Evolutionary conservation across 768 basidiomycete genomes (phyloP), one percentile per base, ranked within the genome.

Genomic region (Ephemerocybe angulata): DNA sequence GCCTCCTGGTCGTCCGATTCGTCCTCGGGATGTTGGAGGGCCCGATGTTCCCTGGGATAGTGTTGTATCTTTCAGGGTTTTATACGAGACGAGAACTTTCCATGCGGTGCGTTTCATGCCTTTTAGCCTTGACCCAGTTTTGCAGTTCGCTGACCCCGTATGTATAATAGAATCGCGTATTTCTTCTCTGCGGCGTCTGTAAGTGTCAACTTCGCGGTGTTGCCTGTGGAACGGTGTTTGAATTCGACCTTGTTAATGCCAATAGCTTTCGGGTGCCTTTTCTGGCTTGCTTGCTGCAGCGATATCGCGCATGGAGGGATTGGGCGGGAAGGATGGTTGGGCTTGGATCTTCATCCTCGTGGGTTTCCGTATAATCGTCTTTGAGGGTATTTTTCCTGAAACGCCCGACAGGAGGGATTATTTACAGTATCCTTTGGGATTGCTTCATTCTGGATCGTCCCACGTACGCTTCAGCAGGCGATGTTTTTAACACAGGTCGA

Each of bases 271-370:
- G 0, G 81, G 83, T 1, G 79, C 82, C 0, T 85, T 86, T 60
- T 85, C 84, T 4, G 86, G 87, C 40, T 67, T 88, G 6, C 73
- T 88, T 1, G 85, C 85, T 1, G 72, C 81, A 29, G 83, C 74
- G 1, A 84, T 88, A 48, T 62, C 74, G n/a, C 66, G 81, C 13
- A 81, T 88, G 74, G 65, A 83, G 42, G 81, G 80, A 12, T 66
- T 75, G 21, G 67, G 68, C 2, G 79, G 81, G 4, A 75, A 69
- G 51, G 71, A 78, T 1, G 85, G 81, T 0, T 87, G 85, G 86
- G 31, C 44, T n/a, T 69, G 68, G 68, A 69, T 69, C 17, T 69
- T 69, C 49, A 69, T 69, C 53, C 55, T 69, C 29, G 68, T 69
- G 40, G 21, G 61, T 55, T 28, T 11, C 25, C 17, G 17, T 13